Conservation (phyloP, 1,284 basidiomycete genomes). For the Vanrija sp. region DNA sequence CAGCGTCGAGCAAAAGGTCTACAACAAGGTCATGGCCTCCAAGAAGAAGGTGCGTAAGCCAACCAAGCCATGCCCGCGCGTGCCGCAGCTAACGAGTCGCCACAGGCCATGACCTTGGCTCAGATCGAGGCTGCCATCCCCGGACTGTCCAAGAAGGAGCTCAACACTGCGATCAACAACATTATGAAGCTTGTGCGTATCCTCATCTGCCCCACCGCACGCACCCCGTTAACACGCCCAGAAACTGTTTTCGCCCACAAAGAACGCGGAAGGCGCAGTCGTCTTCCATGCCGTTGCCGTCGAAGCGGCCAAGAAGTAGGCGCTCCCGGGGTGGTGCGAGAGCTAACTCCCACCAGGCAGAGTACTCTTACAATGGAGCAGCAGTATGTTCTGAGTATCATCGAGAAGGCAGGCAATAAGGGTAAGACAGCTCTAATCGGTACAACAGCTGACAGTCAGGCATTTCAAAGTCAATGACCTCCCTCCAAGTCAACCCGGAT, state of each 20-base stretch:
- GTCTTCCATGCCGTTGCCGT: constrained; percentile 31
- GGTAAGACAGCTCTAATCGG: constrained; percentile 12
- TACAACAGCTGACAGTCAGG: constrained; percentile 16
- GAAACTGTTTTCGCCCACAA: constrained; percentile 20
- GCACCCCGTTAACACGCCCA: background rate
- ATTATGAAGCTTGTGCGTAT: constrained; percentile 23
- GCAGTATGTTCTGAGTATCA: constrained; percentile 30
- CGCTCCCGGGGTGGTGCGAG: background rate
- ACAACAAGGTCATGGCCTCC: constrained; percentile 40
- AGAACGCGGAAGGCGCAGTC: constrained; percentile 21
- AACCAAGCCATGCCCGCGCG: background rate
- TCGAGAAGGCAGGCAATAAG: constrained; percentile 20
- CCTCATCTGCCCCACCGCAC: background rate
- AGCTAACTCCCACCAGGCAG: constrained; percentile 18
- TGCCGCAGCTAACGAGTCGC: background rate
- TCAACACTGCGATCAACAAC: constrained; percentile 21
- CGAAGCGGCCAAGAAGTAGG: constrained; percentile 37
- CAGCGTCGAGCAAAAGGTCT: constrained; percentile 44
- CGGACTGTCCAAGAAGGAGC: constrained; percentile 20
- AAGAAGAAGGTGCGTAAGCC: constrained; percentile 42
- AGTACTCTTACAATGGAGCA: constrained; percentile 38
- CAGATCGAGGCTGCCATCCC: constrained; percentile 29
- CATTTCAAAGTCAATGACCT: constrained; percentile 20
- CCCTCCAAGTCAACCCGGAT: constrained; percentile 30
- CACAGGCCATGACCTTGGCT: constrained; percentile 26